Percentiles rank a stretch among this genome's conserved stretches.
phyloP scores from a whole-genome alignment of 106 monocot genomes.

The Dendrobium huoshanense region DNA sequence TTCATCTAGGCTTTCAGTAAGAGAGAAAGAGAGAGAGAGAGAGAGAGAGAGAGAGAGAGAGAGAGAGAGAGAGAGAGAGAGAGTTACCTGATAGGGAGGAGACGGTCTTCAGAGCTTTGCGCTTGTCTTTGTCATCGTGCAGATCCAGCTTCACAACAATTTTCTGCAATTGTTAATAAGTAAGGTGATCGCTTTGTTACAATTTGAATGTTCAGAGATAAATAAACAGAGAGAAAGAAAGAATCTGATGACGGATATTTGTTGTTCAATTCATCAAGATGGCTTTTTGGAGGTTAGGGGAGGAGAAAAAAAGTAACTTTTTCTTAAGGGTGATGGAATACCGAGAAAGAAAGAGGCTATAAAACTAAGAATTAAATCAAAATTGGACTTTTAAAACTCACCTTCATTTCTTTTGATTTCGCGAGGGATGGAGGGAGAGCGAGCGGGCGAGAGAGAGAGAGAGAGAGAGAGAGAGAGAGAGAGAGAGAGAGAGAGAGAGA shows the following conservation, averaged over 20 bases:
- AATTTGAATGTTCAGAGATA: not conserved
- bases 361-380: conserved; percentile 1
- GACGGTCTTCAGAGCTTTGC: conserved; percentile 10
- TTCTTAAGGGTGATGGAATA: not conserved
- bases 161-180: conserved; percentile 8
- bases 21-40: not conserved
- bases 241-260: too few species aligned
- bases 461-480: not conserved
- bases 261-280: not conserved
- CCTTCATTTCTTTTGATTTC: conserved; percentile 10
- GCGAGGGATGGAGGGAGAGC: not conserved
- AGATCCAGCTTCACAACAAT: conserved; percentile 10
- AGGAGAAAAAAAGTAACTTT: not conserved
- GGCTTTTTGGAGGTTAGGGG: not conserved
- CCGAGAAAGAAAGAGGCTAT: not conserved
- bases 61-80: not conserved
- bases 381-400: not conserved
- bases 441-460: conserved; percentile 3
- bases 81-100: conserved; percentile 1
- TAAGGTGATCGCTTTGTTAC: not conserved
- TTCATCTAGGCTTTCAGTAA: not conserved
- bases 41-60: not conserved
- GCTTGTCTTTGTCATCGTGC: conserved; percentile 15
- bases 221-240: too few species aligned
- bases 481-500: conserved; percentile 3